phyloP scores from a whole-genome alignment of 2,329 filamentous ascomycete genomes.

The Pestalotiopsis sp. region DNA sequence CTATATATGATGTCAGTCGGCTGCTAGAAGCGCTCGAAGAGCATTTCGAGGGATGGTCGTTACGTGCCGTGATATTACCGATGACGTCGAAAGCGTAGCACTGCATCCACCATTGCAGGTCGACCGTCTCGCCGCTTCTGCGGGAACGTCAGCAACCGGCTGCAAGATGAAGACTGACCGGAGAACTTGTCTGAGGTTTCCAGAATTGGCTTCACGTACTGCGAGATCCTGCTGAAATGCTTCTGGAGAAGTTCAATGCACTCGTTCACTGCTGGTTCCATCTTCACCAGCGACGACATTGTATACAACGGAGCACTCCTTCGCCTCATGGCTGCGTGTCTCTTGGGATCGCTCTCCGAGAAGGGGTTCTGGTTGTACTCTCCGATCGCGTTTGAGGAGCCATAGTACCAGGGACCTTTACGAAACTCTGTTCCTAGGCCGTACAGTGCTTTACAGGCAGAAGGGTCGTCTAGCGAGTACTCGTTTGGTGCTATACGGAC shows the following conservation, averaged over 20 bases:
- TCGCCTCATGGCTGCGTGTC: constrained; percentile 26
- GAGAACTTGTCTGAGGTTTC: not conserved
- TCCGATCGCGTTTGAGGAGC: constrained; percentile 19
- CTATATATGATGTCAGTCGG: not conserved
- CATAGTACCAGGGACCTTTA: constrained; percentile 35
- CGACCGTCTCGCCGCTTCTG: constrained; percentile 19
- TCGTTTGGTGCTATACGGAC: constrained; percentile 49
- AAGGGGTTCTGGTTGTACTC: constrained; percentile 27
- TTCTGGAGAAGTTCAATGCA: constrained; percentile 28
- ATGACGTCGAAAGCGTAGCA: constrained; percentile 5
- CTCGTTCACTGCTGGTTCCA: constrained; percentile 34
- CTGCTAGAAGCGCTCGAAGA: not conserved
- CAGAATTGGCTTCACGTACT: not conserved
- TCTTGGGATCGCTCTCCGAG: constrained; percentile 25
- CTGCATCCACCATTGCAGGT: not conserved
- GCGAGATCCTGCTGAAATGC: constrained; percentile 27
- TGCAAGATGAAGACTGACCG: not conserved
- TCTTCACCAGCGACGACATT: constrained; percentile 34
- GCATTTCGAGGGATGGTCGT: not conserved
- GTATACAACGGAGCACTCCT: constrained; percentile 29
- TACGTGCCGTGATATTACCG: not conserved
- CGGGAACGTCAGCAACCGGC: not conserved
- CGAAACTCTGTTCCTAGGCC: constrained; percentile 34
- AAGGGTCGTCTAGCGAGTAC: constrained; percentile 44
- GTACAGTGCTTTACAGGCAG: constrained; percentile 43